These are phyloP conservation scores for Candida sanyiensis DNA, from an alignment of 805 yeast species.

Conservation along the genomic window DNA sequence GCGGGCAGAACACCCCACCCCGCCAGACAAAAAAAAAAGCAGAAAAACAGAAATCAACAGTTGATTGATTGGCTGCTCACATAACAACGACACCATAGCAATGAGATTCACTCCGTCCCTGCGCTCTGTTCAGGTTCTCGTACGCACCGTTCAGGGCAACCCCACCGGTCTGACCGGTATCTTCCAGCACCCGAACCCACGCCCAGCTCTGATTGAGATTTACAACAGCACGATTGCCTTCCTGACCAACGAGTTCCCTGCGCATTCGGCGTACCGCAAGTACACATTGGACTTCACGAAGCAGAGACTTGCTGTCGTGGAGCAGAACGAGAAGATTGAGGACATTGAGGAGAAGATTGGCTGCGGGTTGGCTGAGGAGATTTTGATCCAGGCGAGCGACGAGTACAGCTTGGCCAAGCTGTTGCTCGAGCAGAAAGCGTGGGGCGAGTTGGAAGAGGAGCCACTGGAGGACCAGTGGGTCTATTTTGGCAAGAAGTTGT, in stretches of 20 bases:
- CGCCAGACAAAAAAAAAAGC: not conserved
- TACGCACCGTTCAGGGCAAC: conserved; percentile 54
- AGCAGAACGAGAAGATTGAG: conserved; percentile 52
- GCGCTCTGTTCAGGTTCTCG: conserved; percentile 41
- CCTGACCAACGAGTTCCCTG: conserved; percentile 58
- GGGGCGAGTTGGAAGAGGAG: conserved; percentile 79
- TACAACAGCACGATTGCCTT: conserved; percentile 64
- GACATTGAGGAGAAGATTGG: conserved; percentile 72
- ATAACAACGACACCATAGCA: not conserved
- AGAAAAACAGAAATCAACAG: not conserved
- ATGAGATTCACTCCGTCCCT: conserved; percentile 33
- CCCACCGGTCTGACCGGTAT: conserved; percentile 83
- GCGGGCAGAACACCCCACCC: too few relatives aligned
- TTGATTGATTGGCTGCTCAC: too few relatives aligned
- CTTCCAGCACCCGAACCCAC: conserved; percentile 75
- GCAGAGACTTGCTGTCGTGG: conserved; percentile 62
- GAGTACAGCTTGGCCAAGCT: conserved; percentile 64
- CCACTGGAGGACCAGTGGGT: conserved; percentile 83
- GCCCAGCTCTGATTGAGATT: conserved; percentile 67
- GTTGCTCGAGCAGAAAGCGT: conserved; percentile 62
- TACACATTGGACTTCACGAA: conserved; percentile 68
- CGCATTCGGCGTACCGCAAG: conserved; percentile 67
- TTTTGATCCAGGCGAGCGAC: conserved; percentile 75
- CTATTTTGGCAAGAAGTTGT: conserved; percentile 60
- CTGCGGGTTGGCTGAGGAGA: conserved; percentile 78